Evolutionary conservation across 2,329 filamentous ascomycete genomes (phyloP).

Genomic region (Talaromyces sp.): DNA sequence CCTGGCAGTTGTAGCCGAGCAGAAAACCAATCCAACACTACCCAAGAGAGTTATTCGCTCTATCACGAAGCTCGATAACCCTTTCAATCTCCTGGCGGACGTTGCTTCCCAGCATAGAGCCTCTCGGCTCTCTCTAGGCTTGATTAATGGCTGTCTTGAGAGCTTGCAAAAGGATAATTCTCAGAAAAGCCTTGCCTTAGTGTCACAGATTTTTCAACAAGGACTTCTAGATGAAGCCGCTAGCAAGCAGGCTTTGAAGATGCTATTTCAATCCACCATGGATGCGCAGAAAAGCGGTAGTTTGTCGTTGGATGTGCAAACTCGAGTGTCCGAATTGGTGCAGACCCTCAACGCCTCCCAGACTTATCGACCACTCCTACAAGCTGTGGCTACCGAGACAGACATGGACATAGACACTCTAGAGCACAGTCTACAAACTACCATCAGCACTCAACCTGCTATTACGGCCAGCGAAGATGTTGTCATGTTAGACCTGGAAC

Average conservation of each 20-base stretch:
- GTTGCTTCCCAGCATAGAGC: slow-evolving; percentile 35
- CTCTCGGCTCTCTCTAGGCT: slow-evolving; percentile 37
- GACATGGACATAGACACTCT: slow-evolving; percentile 71
- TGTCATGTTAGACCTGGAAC: slow-evolving; percentile 49
- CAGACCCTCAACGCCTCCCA: slow-evolving; percentile 64
- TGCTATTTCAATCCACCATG: slow-evolving; percentile 36
- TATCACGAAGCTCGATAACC: slow-evolving; percentile 37
- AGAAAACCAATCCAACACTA: slow-evolving; percentile 68
- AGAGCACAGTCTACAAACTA: slow-evolving; percentile 71
- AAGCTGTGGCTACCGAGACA: slow-evolving; percentile 64
- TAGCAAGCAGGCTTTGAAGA: slow-evolving; percentile 32
- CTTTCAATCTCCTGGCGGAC: slow-evolving; percentile 35
- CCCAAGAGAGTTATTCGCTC: slow-evolving; percentile 66
- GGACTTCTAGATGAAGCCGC: slow-evolving; percentile 34
- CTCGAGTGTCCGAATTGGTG: slow-evolving; percentile 65
- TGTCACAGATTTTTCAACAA: slow-evolving; percentile 39
- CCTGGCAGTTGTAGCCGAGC: slow-evolving; percentile 76
- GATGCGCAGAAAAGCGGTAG: slow-evolving; percentile 49
- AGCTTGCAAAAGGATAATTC: slow-evolving; percentile 37
- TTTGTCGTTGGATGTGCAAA: slow-evolving; percentile 52
- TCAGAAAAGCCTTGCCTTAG: slow-evolving; percentile 46
- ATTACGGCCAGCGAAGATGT: slow-evolving; percentile 52
- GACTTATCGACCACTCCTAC: slow-evolving; percentile 62
- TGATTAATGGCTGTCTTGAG: slow-evolving; percentile 37
- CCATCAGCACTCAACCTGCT: slow-evolving; percentile 60